Percentiles rank a stretch among this genome's conserved stretches.
Conservation (phyloP, 129 eudicot species). For the Saposhnikovia divaricata region DNA sequence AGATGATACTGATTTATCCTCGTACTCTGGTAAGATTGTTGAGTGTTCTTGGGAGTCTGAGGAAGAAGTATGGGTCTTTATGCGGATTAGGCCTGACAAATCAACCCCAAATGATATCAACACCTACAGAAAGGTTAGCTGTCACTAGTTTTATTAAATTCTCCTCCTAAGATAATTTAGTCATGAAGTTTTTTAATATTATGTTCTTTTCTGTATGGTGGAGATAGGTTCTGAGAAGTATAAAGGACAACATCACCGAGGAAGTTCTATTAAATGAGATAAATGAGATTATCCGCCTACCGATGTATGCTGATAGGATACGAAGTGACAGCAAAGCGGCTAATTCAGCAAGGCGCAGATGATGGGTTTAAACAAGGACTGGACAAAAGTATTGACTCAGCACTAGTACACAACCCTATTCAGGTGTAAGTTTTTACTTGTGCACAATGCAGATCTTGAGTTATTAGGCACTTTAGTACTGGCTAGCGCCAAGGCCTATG, state of each 20-base stretch:
- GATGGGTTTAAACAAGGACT: constrained; percentile 14
- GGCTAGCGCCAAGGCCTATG: constrained; percentile 11
- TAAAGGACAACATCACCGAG: constrained; percentile 90
- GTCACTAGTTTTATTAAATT: neutral
- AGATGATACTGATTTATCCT: constrained; percentile 64
- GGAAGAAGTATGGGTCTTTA: constrained; percentile 72
- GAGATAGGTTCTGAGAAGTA: constrained; percentile 79
- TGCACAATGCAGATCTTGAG: neutral
- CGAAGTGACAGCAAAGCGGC: constrained; percentile 72
- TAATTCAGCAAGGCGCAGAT: constrained; percentile 44
- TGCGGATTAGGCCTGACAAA: constrained; percentile 78
- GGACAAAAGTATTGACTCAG: neutral
- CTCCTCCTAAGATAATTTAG: neutral
- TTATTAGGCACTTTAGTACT: neutral
- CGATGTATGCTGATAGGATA: constrained; percentile 90
- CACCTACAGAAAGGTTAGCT: constrained; percentile 74
- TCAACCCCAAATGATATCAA: constrained; percentile 82
- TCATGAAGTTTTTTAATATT: neutral
- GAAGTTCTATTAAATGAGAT: constrained; percentile 69
- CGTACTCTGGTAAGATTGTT: constrained; percentile 72
- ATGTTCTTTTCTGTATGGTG: neutral
- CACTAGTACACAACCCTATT: neutral
- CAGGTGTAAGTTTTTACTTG: neutral
- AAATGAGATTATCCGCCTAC: constrained; percentile 63
- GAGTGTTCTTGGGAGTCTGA: constrained; percentile 86